Percentiles rank a stretch among this genome's conserved stretches.
Conservation (phyloP, 2,329 filamentous ascomycete species). For the Pseudocercospora fuligena region DNA sequence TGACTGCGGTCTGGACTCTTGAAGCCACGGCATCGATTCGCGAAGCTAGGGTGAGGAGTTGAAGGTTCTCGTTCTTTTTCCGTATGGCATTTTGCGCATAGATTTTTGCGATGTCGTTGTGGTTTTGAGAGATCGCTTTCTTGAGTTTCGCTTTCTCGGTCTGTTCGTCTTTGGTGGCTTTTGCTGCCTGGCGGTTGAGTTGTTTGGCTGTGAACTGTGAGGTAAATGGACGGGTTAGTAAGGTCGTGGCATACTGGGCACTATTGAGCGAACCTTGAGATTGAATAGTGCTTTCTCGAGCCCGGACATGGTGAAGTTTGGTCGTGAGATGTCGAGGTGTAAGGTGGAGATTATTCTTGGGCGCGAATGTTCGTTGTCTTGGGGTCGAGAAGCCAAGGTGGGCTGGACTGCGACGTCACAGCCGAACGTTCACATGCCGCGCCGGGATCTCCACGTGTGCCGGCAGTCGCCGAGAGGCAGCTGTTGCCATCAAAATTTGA, state of each 20-base stretch:
- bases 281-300: conserved; percentile 67
- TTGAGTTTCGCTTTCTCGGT: conserved; percentile 66
- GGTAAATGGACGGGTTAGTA: conserved; percentile 3
- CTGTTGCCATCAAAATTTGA: conserved; percentile 5
- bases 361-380: not conserved
- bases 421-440: conserved; percentile 18
- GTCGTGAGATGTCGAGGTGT: not conserved
- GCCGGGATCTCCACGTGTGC: not conserved
- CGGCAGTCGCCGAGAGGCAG: not conserved
- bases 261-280: conserved; percentile 55
- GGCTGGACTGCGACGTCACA: conserved; percentile 14
- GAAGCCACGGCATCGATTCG: conserved; percentile 65
- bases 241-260: conserved; percentile 33
- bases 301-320: conserved; percentile 56
- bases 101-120: conserved; percentile 66
- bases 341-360: not conserved
- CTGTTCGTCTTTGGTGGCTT: conserved; percentile 65
- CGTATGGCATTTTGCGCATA: conserved; percentile 68
- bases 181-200: conserved; percentile 65
- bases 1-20: conserved; percentile 66
- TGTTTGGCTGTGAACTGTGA: conserved; percentile 65
- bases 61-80: conserved; percentile 66
- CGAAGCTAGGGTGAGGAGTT: conserved; percentile 61
- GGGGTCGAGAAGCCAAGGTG: conserved; percentile 12
- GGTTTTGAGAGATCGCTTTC: conserved; percentile 64